Evolutionary conservation across 257 asterid species (phyloP), one percentile per base, ranked within the genome.

Genomic region (Datura wrightii): DNA sequence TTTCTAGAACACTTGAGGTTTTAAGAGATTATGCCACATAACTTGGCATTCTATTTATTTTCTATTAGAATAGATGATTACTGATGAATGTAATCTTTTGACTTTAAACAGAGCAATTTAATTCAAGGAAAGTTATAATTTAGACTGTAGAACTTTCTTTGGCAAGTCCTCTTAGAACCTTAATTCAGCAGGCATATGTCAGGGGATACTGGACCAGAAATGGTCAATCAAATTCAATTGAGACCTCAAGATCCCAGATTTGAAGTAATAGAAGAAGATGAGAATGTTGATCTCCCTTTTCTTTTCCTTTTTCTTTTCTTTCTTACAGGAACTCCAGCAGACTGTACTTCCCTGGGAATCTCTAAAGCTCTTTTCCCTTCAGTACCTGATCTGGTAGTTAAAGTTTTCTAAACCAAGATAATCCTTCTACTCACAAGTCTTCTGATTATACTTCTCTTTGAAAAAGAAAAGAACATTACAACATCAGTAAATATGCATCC

Each of bases 321-420:
- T 60, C 56, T 78, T 88, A 83, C 90, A 94, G 98, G 97, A 86
- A 90, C 95, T 84, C 98, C 97, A 6, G 98, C 97, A 62, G 98
- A 95, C 74, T 95, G 98, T 85, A 87, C 98, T 44, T 94, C 98
- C 67, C 85, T 95, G 88, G 98, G 98, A 59, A 80, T 93, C 88
- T 94, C 98, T 46, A 87, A 89, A 83, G 88, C 89, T 82, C 93
- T 95, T 59, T 93, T 95, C 90, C 91, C 95, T 79, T 85, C 87
- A 58, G 74, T 90, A 76, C 98, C 98, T 86, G 97, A 94, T 91
- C 92, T 95, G 93, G 99, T 95, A 91, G 83, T 82, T 69, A 8
- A 50, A 80, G 14, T 62, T 60, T 79, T 67, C 10, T 82, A 10
- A 72, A 48, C 81, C 19, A 72, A 56, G 60, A 72, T 34, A 65